Percentiles rank a stretch among this genome's conserved stretches.
Conservation (phyloP, 2,329 filamentous ascomycete species). For the Fusarium sacchari region DNA sequence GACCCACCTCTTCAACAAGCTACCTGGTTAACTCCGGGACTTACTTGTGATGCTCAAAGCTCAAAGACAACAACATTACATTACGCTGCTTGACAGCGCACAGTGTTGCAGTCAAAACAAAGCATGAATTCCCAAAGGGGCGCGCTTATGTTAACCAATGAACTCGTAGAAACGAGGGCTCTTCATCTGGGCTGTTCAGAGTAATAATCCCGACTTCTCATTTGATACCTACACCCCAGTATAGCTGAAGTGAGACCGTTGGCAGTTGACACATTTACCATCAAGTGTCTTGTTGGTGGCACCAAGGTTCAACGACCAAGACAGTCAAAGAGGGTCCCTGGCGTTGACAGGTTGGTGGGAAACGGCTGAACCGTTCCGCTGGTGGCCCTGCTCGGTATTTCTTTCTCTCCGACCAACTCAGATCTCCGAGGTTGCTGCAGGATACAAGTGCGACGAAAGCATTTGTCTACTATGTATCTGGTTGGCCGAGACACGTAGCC, state of each 20-base stretch:
- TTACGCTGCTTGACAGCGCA: background rate
- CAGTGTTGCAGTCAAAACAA: background rate
- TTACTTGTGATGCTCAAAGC: slow-evolving; percentile 2
- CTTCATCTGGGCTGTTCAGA: background rate
- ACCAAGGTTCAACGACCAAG: slow-evolving; percentile 6
- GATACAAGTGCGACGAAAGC: background rate
- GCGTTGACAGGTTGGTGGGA: slow-evolving; percentile 7
- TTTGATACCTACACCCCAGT: slow-evolving; percentile 17
- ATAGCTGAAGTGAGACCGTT: slow-evolving; percentile 38
- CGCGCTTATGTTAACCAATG: slow-evolving; percentile 6
- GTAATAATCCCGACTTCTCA: background rate
- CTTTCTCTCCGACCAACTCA: slow-evolving; percentile 1
- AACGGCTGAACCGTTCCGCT: slow-evolving; percentile 31
- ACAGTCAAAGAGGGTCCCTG: slow-evolving; percentile 13
- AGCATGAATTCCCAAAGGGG: background rate
- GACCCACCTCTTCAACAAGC: slow-evolving; percentile 24
- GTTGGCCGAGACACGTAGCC: slow-evolving; percentile 22
- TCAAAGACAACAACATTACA: background rate
- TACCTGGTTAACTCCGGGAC: background rate
- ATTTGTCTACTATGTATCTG: background rate
- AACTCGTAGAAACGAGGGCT: background rate
- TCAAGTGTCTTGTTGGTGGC: slow-evolving; percentile 16
- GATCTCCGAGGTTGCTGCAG: slow-evolving; percentile 1
- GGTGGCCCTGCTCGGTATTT: slow-evolving; percentile 27
- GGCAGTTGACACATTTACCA: slow-evolving; percentile 10